phyloP scores from a whole-genome alignment of 495 filamentous ascomycete species.

The Daldinia decipiens region DNA sequence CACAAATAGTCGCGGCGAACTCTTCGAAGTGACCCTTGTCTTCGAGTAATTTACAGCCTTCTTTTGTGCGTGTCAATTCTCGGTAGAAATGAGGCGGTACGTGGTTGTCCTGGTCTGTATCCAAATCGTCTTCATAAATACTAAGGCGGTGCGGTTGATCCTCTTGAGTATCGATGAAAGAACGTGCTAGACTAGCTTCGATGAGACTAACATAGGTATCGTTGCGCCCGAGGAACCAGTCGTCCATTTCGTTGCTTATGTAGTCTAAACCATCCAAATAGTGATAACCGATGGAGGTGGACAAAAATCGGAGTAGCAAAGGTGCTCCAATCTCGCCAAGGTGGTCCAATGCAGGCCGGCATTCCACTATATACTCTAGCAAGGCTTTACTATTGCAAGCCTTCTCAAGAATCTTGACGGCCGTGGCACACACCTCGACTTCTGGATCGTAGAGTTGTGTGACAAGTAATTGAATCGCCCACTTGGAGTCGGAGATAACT shows the following conservation, averaged over 20 bases:
- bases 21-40: constrained; percentile 96
- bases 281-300: constrained; percentile 95
- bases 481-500: constrained; percentile 71
- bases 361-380: constrained; percentile 95
- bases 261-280: constrained; percentile 97
- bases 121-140: constrained; percentile 63
- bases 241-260: constrained; percentile 98
- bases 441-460: constrained; percentile 98
- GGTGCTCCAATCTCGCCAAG: constrained; percentile 97
- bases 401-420: constrained; percentile 96
- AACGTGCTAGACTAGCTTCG: constrained; percentile 91
- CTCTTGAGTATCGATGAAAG: constrained; percentile 75
- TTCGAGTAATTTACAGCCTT: constrained; percentile 88
- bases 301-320: constrained; percentile 89
- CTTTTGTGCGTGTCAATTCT: constrained; percentile 89
- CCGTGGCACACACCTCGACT: constrained; percentile 92
- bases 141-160: constrained; percentile 62
- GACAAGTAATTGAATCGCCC: constrained; percentile 95
- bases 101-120: constrained; percentile 62
- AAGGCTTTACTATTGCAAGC: constrained; percentile 90
- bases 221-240: constrained; percentile 97
- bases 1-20: constrained; percentile 86
- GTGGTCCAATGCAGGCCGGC: constrained; percentile 94
- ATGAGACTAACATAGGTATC: constrained; percentile 94
- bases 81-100: constrained; percentile 98